Base-by-base conservation (phyloP, 1,284 basidiomycete species). In the Irpex rosettiformis region DNA sequence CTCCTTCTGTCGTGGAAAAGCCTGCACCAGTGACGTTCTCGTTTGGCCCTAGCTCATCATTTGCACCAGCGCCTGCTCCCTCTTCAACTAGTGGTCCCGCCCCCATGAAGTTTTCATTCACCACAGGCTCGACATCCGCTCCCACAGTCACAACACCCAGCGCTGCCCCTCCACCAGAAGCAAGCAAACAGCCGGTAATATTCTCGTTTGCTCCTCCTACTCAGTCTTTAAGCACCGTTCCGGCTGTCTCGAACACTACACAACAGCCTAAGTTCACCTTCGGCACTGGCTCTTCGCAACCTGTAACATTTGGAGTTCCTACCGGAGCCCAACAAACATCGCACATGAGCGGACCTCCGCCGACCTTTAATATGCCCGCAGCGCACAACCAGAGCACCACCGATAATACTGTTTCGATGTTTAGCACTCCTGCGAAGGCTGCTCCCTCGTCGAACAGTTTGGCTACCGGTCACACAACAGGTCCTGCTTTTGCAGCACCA, bases 61-160 rank as follows among this genome's bases (percentile, higher is more conserved):
- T 60, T 5, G 52, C 61, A 8, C 22, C 58, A 4, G 30, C 54
- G 29, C 16, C 62, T 11, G 54, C 64, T 18, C 10, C 60, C 21
- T 24, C 55, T 11, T 28, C 64, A 4, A 18, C 60, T n/a, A 47
- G 42, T 28, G 58, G 60, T 10, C 40, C 63, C 27, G 52, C 58
- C 13, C 62, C 66, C 27, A 65, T 64, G 37, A 72, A 72, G 58
- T 74, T 74, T 65, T 69, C 63, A 51, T 74, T 74, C 47, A 70
- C 69, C 4, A 52, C 69, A 25, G 28, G 65, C n/a, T 57, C 59
- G 8, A 55, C 59, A 52, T 21, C 60, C 2, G 29, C 59, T 13
- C 5, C 64, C 1, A 54, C 58, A 13, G 21, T n/a, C n/a, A n/a
- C 64, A 22, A 24, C 60, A 16, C 37, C 56, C 22, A 57, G 59